phyloP scores from a whole-genome alignment of 139 green algal species.

The Yamagishiella unicocca region DNA sequence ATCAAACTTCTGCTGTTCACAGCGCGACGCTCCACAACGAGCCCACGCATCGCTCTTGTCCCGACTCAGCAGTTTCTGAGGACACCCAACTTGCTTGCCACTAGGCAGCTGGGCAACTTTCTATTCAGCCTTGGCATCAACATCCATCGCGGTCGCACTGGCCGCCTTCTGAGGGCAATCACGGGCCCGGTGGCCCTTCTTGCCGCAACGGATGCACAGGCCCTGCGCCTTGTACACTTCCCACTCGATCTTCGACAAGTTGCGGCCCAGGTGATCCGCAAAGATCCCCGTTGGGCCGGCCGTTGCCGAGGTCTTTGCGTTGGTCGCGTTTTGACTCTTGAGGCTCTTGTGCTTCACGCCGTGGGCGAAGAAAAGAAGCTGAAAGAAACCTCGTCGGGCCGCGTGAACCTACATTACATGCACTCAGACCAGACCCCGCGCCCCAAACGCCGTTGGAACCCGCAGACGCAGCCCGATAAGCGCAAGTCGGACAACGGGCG shows the following conservation, averaged over 20 bases:
- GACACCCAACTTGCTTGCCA: background rate
- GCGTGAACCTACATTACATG: background rate
- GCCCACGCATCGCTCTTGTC: background rate
- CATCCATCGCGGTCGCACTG: background rate
- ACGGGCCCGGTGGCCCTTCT: background rate
- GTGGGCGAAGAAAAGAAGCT: background rate
- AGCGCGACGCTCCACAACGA: background rate
- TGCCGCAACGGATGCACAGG: background rate
- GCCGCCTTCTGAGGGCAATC: background rate
- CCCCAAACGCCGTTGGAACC: background rate
- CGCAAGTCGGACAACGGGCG: no score
- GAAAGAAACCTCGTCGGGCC: background rate
- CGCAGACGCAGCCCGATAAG: no score
- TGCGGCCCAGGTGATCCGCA: background rate
- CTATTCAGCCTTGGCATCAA: background rate
- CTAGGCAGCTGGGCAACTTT: constrained; percentile 18
- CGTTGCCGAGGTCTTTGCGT: background rate
- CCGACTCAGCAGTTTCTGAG: background rate
- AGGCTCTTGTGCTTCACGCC: background rate
- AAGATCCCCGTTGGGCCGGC: background rate
- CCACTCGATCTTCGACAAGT: background rate
- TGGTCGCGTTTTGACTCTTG: background rate
- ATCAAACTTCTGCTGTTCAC: background rate
- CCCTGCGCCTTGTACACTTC: background rate
- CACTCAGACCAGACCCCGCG: background rate